These are phyloP conservation scores for Lippia alba DNA, from an alignment of 305 asterid genomes.

Conservation along the genomic window DNA sequence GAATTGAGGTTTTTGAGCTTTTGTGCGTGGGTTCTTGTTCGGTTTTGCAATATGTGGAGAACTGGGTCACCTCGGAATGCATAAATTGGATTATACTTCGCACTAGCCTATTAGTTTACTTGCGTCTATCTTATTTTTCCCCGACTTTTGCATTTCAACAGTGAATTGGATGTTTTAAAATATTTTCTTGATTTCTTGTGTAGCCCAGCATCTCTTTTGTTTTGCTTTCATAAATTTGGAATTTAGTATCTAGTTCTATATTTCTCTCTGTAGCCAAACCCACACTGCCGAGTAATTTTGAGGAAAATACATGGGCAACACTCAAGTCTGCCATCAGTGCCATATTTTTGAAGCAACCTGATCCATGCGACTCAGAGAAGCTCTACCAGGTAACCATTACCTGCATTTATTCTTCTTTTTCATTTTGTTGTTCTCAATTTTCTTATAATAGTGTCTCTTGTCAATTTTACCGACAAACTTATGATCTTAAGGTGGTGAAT, in stretches of 20 bases:
- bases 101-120: background rate
- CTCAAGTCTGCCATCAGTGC: conserved; percentile 91
- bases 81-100: conserved; percentile 17
- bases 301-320: conserved; percentile 92
- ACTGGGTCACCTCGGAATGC: conserved; percentile 29
- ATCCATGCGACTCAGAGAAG: conserved; percentile 90
- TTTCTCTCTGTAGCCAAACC: conserved; percentile 73
- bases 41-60: conserved; percentile 28
- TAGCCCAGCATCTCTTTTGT: conserved; percentile 13
- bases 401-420: no score
- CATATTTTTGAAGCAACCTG: conserved; percentile 91
- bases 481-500: conserved; percentile 71
- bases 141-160: conserved; percentile 23
- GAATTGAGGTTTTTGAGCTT: conserved; percentile 16
- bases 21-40: conserved; percentile 1
- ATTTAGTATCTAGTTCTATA: conserved; percentile 28
- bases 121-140: conserved; percentile 7
- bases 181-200: conserved; percentile 18
- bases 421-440: conserved; percentile 3
- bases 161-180: conserved; percentile 14
- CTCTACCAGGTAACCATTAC: conserved; percentile 74
- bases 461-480: conserved; percentile 32
- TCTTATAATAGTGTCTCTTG: conserved; percentile 10
- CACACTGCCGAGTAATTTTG: conserved; percentile 76
- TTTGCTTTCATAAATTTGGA: conserved; percentile 5